phyloP scores from a whole-genome alignment of 2,329 filamentous ascomycete genomes.

The Curvularia spicifera region DNA sequence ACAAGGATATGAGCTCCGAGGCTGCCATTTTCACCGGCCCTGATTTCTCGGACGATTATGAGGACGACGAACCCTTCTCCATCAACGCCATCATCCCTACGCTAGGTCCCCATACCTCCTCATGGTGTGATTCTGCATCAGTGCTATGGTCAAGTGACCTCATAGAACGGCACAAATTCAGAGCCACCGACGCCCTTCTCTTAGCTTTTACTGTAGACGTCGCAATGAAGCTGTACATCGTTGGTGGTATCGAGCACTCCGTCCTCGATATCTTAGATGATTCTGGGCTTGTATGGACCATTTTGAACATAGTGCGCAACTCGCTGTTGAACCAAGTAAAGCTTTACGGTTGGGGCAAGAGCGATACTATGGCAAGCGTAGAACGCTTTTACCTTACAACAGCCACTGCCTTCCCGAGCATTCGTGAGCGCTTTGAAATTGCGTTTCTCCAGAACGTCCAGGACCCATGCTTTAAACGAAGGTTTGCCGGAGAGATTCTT shows the following conservation, averaged over 20 bases:
- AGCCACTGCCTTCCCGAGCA: not conserved
- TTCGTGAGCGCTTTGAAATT: constrained; percentile 5
- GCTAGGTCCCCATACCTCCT: not conserved
- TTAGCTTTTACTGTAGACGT: constrained; percentile 9
- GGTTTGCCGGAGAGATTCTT: not conserved
- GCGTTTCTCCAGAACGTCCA: constrained; percentile 2
- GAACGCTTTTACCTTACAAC: constrained; percentile 1
- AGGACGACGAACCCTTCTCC: not conserved
- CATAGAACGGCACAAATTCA: not conserved
- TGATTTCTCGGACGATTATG: not conserved
- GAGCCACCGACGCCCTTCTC: not conserved
- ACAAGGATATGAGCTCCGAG: not conserved
- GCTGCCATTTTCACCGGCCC: not conserved
- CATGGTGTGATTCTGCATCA: not conserved
- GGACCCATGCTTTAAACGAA: not conserved
- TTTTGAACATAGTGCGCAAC: not conserved
- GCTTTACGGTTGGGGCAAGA: not conserved
- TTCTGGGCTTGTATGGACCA: not conserved
- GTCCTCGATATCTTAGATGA: not conserved
- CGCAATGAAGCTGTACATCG: constrained; percentile 10
- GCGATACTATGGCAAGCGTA: not conserved
- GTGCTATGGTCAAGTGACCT: not conserved
- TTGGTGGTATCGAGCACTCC: not conserved
- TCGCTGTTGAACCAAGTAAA: not conserved
- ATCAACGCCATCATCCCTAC: not conserved